Percentiles rank a stretch among this genome's conserved stretches.
Conservation (phyloP, 805 yeast genomes). For the Myxozyma mucilagina region DNA sequence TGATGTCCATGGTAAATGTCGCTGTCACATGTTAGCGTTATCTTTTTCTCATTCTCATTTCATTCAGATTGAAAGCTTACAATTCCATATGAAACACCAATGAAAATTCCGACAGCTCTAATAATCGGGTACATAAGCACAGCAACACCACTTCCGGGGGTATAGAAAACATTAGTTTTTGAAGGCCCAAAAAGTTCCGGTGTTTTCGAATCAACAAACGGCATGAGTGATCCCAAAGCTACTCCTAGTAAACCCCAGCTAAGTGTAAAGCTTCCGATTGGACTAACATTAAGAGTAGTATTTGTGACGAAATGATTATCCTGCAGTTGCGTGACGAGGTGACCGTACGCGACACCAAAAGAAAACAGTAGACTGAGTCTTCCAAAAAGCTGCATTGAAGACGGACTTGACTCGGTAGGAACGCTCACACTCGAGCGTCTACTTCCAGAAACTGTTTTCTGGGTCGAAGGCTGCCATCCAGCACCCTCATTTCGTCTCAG, state of each 20-base stretch:
- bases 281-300: conserved; percentile 33
- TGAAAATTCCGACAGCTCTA: conserved; percentile 43
- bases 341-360: conserved; percentile 39
- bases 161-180: background rate
- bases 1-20: conserved; percentile 43
- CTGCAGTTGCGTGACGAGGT: conserved; percentile 36
- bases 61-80: conserved; percentile 3
- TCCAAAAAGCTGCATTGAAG: conserved; percentile 9
- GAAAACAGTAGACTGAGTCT: conserved; percentile 33
- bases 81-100: conserved; percentile 45
- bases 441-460: background rate
- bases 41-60: too few relatives aligned
- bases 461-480: background rate
- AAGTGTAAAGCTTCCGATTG: conserved; percentile 32
- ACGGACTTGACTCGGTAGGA: background rate
- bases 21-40: conserved; percentile 19
- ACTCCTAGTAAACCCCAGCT: conserved; percentile 39
- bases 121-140: conserved; percentile 37
- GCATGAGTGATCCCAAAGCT: conserved; percentile 36
- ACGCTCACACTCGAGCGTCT: background rate
- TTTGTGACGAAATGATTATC: conserved; percentile 37
- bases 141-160: conserved; percentile 15
- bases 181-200: conserved; percentile 23
- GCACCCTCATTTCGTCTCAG: conserved; percentile 3
- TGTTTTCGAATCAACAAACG: conserved; percentile 34